These are phyloP conservation scores for Intubia oerlemansii DNA, from an alignment of 2,329 filamentous ascomycete genomes.

Conservation along the genomic window DNA sequence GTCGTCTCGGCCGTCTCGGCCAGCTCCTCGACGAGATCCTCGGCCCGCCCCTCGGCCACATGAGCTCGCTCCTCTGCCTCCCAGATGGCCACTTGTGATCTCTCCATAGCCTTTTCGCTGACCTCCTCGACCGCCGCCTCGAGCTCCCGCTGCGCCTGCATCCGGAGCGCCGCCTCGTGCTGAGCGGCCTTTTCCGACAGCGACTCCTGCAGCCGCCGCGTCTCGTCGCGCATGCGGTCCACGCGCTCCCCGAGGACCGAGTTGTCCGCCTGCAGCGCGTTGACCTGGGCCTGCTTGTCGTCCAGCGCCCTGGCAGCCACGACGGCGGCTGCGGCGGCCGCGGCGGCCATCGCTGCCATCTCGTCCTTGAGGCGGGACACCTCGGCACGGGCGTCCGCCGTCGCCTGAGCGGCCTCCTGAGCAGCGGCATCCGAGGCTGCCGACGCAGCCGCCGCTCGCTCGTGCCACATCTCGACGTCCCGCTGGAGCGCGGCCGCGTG, in stretches of 20 bases:
- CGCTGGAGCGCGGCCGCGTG: constrained; percentile 1
- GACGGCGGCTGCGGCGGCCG: too few relatives aligned
- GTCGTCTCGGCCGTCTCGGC: constrained; percentile 2
- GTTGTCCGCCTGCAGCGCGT: background rate
- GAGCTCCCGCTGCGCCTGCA: background rate
- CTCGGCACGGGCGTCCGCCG: too few relatives aligned
- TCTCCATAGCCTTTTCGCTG: too few relatives aligned
- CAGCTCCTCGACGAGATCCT: background rate
- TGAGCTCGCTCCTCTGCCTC: too few relatives aligned
- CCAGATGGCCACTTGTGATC: too few relatives aligned
- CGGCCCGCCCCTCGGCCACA: too few relatives aligned
- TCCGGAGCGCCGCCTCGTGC: background rate
- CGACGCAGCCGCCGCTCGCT: too few relatives aligned
- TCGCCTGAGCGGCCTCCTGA: too few relatives aligned
- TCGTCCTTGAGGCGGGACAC: constrained; percentile 1
- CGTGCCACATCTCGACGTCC: background rate
- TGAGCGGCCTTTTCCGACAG: background rate
- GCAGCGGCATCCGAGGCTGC: too few relatives aligned
- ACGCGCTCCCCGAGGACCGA: constrained; percentile 1
- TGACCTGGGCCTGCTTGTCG: background rate
- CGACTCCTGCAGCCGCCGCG: background rate
- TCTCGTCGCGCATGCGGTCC: background rate
- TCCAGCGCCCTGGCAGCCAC: too few relatives aligned
- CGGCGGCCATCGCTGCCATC: background rate
- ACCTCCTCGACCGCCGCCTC: constrained; percentile 1